Percentiles rank a stretch among this genome's conserved stretches.
Evolutionary conservation across 257 asterid species (phyloP).

Genomic region (Petunia secreta): DNA sequence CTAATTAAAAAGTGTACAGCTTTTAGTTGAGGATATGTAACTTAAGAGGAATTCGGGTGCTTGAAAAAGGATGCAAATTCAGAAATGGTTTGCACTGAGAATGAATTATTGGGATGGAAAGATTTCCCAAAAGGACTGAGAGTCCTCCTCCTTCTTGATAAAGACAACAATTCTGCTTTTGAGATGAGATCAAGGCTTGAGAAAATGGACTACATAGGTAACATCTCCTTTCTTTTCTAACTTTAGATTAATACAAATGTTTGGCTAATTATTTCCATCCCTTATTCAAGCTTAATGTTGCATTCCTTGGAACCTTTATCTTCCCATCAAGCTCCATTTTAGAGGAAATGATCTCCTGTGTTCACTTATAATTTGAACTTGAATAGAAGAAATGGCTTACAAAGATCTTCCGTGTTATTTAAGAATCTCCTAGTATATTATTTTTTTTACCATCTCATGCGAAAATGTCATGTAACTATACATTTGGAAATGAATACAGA

Average conservation of each 20-base stretch:
- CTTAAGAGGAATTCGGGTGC: constrained; percentile 24
- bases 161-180: constrained; percentile 35
- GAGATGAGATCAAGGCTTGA: constrained; percentile 48
- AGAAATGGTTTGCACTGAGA: constrained; percentile 56
- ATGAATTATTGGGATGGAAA: constrained; percentile 50
- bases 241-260: too few relatives aligned
- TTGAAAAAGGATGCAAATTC: constrained; percentile 49
- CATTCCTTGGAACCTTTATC: not conserved
- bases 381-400: too few relatives aligned
- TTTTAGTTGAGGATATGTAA: not conserved
- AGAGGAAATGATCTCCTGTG: too few relatives aligned
- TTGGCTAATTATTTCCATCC: not conserved
- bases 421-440: too few relatives aligned
- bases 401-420: too few relatives aligned
- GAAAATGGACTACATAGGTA: constrained; percentile 52
- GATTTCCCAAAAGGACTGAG: constrained; percentile 60
- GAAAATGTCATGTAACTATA: too few relatives aligned
- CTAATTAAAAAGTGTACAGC: not conserved
- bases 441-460: too few relatives aligned
- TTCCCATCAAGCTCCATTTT: not conserved
- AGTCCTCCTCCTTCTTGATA: constrained; percentile 52
- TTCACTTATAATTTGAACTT: too few relatives aligned
- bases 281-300: not conserved
- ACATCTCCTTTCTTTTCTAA: not conserved
- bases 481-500: too few relatives aligned